Evolutionary conservation across 2,329 filamentous ascomycete genomes (phyloP), one percentile per base, ranked within the genome.

Genomic region (Ceratocystis lukuohia): DNA sequence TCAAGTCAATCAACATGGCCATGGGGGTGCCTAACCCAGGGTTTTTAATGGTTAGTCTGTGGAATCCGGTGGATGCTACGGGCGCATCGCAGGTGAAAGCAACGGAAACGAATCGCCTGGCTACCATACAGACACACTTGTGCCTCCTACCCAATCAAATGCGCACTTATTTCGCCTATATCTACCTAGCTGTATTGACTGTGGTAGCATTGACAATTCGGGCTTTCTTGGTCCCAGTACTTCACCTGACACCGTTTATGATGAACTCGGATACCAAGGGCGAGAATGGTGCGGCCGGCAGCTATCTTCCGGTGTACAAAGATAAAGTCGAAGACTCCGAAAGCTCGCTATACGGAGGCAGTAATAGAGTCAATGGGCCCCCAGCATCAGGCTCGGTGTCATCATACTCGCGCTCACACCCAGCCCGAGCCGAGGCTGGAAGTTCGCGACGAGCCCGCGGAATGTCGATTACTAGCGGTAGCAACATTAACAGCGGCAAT

Each of bases 1-100:
- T 97, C 71, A 99, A 99, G 77, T 92, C 88, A 72, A 85, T 95
- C 70, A 95, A 87, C 72, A 96, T 93, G 91, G 91, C 91, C 20
- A 97, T 97, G 94, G 92, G 94, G 7, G 89, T 99, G 0, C 83
- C 89, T 0, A 86, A 83, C 5, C 94, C 94, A 0, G 94, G 91
- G 0, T 94, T 99, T 70, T 79, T 94, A 69, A 85, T 96, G 77
- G 83, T 91, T 50, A 96, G 91, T 74, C 79, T 99, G 66, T 96
- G 91, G 84, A 97, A 99, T 73, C 94, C 94, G 0, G 81, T 97
- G 65, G 88, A 92, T 71, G 57, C 30, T 17, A 62, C 48, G 10
- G 64, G 64, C 20, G 67, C 41, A 7, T 68, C 66, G 5, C 48
- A 50, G 28, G 17, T 67, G 20, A 48, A 50, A 33, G 37, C 62